phyloP scores from a whole-genome alignment of 2,329 filamentous ascomycete species.

The Penicillium hordei region DNA sequence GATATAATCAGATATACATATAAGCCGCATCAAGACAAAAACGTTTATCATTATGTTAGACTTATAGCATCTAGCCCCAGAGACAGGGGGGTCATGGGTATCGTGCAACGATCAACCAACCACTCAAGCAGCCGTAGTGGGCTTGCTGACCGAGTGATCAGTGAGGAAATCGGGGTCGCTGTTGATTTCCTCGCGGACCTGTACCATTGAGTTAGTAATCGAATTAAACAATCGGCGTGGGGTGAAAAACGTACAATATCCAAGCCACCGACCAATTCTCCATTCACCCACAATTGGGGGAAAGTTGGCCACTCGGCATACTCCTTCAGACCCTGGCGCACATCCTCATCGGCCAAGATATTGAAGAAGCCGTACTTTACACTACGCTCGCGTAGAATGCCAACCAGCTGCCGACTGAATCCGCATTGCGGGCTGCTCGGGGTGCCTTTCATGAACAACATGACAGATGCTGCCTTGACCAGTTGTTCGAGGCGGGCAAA shows the following conservation, averaged over 20 bases:
- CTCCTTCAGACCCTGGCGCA: slow-evolving; percentile 92
- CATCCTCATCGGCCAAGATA: slow-evolving; percentile 95
- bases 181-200: slow-evolving; percentile 93
- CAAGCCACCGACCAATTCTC: slow-evolving; percentile 86
- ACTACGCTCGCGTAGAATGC: slow-evolving; percentile 79
- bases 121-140: slow-evolving; percentile 22
- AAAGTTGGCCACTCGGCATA: slow-evolving; percentile 99
- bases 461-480: slow-evolving; percentile 92
- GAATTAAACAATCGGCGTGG: background rate
- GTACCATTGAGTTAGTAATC: slow-evolving; percentile 16
- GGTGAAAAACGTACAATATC: slow-evolving; percentile 74
- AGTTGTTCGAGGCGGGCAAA: slow-evolving; percentile 77
- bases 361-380: slow-evolving; percentile 99
- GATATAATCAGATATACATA: background rate
- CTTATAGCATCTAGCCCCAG: slow-evolving; percentile 16
- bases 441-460: slow-evolving; percentile 99
- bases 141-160: slow-evolving; percentile 59
- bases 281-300: slow-evolving; percentile 88
- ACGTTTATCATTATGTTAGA: slow-evolving; percentile 21
- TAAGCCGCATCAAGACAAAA: slow-evolving; percentile 14
- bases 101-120: slow-evolving; percentile 14
- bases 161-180: slow-evolving; percentile 80
- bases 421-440: slow-evolving; percentile 84
- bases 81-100: slow-evolving; percentile 19
- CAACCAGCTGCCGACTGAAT: slow-evolving; percentile 88